These are phyloP conservation scores for Salisapilia sapeloensis DNA, from an alignment of 352 stramenopile species.

Conservation along the genomic window DNA sequence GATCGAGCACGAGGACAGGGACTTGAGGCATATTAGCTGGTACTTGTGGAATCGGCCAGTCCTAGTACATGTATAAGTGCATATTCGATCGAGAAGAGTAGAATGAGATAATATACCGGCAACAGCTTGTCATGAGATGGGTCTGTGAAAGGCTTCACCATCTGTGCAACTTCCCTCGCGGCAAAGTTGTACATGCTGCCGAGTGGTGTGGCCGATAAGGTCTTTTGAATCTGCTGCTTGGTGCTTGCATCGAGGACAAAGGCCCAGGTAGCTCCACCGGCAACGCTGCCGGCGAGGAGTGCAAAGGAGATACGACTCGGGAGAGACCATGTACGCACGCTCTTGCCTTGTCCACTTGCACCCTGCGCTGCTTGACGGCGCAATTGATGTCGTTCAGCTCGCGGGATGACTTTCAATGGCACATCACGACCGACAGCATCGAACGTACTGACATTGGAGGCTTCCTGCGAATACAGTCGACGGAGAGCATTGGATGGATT, in stretches of 20 bases:
- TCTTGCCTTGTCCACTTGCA: conserved; percentile 8
- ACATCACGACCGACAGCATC: conserved; percentile 47
- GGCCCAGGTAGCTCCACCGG: conserved; percentile 46
- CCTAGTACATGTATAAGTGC: conserved; percentile 6
- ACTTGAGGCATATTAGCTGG: conserved; percentile 57
- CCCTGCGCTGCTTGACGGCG: conserved; percentile 16
- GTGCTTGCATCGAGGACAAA: conserved; percentile 47
- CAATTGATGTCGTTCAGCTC: conserved; percentile 37
- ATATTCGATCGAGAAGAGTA: not conserved
- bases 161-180: conserved; percentile 45
- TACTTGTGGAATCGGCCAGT: conserved; percentile 73
- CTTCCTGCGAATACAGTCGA: no score
- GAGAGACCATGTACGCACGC: conserved; percentile 56
- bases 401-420: conserved; percentile 31
- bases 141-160: conserved; percentile 58
- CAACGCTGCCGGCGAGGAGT: conserved; percentile 40
- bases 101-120: conserved; percentile 11
- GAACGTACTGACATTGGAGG: no score
- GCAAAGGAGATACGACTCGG: conserved; percentile 54
- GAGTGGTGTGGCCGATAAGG: conserved; percentile 36
- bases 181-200: conserved; percentile 42
- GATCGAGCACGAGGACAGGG: conserved; percentile 65
- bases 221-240: conserved; percentile 21
- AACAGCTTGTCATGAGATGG: conserved; percentile 68
- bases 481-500: no score